Conservation (phyloP, 352 stramenopile species). For the Phytophthora crassamura region DNA sequence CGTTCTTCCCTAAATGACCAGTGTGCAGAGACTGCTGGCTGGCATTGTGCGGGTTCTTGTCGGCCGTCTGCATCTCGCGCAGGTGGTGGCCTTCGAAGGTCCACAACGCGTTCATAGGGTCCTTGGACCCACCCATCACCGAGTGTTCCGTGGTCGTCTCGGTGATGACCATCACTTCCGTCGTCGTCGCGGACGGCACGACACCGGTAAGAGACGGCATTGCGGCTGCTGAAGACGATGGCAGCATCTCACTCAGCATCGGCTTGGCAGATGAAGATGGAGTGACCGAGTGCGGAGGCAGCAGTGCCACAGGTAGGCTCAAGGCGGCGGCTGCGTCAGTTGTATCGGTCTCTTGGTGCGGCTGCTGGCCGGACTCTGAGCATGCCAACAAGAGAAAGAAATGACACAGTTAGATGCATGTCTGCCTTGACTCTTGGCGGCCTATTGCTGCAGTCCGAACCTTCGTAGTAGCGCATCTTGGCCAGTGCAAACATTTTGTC, state of each 20-base stretch:
- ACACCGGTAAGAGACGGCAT: conserved; percentile 9
- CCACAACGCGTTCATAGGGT: conserved; percentile 73
- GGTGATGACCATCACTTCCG: conserved; percentile 17
- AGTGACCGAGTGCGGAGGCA: conserved; percentile 4
- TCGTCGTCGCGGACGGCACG: conserved; percentile 1
- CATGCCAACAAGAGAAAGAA: not conserved
- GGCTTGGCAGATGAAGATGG: conserved; percentile 13
- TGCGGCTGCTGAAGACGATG: not conserved
- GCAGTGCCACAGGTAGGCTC: conserved; percentile 18
- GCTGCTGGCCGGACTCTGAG: conserved; percentile 23
- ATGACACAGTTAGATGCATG: conserved; percentile 2
- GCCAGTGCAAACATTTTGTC: conserved; percentile 55
- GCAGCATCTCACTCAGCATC: conserved; percentile 29
- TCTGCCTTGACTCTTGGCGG: not conserved
- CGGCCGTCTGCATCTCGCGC: conserved; percentile 47
- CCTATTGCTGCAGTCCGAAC: conserved; percentile 8
- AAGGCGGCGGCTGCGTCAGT: conserved; percentile 18
- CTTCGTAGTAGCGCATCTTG: conserved; percentile 49
- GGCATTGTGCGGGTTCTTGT: conserved; percentile 45
- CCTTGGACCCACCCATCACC: conserved; percentile 31
- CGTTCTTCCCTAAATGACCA: conserved; percentile 20
- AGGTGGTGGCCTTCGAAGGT: conserved; percentile 68
- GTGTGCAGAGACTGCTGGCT: conserved; percentile 15
- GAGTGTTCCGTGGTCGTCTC: conserved; percentile 16
- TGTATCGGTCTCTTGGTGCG: conserved; percentile 9